Percentiles rank a stretch among this genome's conserved stretches.
Conservation (phyloP, 345 rosid genomes). For the Eucalyptus curtisii region DNA sequence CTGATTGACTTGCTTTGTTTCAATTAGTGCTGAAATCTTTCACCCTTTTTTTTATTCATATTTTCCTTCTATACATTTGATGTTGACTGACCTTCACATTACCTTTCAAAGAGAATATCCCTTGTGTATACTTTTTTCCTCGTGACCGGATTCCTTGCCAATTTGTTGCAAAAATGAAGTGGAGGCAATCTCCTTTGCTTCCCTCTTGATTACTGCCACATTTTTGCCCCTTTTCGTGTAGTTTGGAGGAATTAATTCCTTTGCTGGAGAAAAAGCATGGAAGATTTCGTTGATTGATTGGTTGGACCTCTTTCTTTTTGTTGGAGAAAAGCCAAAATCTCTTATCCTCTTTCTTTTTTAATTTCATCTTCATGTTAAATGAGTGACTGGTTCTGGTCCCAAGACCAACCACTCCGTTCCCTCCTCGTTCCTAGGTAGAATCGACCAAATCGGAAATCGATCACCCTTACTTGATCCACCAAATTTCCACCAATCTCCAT, state of each 20-base stretch:
- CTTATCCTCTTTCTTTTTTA: not conserved
- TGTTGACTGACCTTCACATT: not conserved
- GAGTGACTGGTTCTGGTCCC: fast-evolving
- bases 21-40: too few species aligned
- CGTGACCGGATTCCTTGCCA: not conserved
- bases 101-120: not conserved
- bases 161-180: too few species aligned
- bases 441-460: fast-evolving
- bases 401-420: too few species aligned
- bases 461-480: not conserved
- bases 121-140: not conserved
- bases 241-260: not conserved
- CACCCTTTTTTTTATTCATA: not conserved
- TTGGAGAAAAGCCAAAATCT: not conserved
- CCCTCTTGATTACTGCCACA: not conserved
- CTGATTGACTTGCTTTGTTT: not conserved
- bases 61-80: not conserved
- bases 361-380: not conserved
- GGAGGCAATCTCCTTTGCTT: not conserved
- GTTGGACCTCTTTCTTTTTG: not conserved
- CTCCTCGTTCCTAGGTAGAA: too few species aligned
- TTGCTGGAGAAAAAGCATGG: not conserved
- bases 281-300: not conserved
- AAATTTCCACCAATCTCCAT: not conserved
- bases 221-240: not conserved